A percentile compares a stretch with the other conserved stretches of the same genome.
Conservation (phyloP, 169 alveolate species). For the Plasmodium inui region DNA sequence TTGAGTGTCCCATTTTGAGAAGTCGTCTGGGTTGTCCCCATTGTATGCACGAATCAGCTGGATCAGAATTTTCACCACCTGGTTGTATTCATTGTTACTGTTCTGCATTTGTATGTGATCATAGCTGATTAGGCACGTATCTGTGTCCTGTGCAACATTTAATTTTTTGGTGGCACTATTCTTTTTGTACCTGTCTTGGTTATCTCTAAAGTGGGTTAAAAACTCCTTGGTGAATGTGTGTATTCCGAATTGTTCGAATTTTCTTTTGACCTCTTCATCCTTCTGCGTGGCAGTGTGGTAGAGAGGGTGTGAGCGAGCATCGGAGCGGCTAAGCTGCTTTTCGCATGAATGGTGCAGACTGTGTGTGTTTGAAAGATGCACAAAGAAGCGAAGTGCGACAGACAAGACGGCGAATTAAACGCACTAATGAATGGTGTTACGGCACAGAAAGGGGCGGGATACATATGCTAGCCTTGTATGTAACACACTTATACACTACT, state of each 20-base stretch:
- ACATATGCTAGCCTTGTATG: background rate
- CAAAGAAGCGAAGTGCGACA: background rate
- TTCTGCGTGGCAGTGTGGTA: background rate
- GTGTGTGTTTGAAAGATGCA: background rate
- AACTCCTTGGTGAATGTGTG: slow-evolving; percentile 29
- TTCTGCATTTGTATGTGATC: background rate
- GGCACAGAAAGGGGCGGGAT: background rate
- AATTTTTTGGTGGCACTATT: background rate
- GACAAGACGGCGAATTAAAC: background rate
- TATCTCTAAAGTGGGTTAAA: slow-evolving; percentile 41
- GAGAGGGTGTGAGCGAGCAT: background rate
- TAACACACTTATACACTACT: background rate
- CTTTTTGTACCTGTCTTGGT: slow-evolving; percentile 60
- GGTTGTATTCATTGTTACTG: slow-evolving; percentile 24
- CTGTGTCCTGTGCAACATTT: background rate
- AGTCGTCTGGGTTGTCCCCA: background rate
- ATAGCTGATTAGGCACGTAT: background rate
- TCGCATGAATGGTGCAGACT: background rate
- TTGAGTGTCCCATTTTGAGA: background rate
- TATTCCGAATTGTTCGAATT: slow-evolving; percentile 68
- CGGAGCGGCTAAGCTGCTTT: background rate
- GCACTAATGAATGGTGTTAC: background rate
- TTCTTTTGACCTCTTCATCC: slow-evolving; percentile 36
- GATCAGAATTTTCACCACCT: slow-evolving; percentile 22
- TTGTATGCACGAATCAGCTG: slow-evolving; percentile 31